Evolutionary conservation across 2,329 filamentous ascomycete species (phyloP).

Genomic region (Sclerotinia glacialis): DNA sequence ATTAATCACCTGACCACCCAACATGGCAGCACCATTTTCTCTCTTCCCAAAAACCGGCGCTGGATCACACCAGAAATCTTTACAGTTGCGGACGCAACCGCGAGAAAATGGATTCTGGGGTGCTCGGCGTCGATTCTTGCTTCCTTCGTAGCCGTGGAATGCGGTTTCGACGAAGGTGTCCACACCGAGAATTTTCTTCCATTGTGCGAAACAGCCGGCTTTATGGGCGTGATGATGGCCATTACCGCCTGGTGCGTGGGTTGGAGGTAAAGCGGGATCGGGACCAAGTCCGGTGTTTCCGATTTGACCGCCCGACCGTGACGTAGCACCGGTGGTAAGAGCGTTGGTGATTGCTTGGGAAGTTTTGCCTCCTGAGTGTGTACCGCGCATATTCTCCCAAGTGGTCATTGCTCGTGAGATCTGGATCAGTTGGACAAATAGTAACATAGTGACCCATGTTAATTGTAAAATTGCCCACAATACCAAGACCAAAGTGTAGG

Average conservation of each 20-base stretch:
- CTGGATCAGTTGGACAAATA: slow-evolving; percentile 90
- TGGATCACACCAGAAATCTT: slow-evolving; percentile 94
- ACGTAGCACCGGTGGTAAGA: slow-evolving; percentile 67
- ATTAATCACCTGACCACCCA: slow-evolving; percentile 78
- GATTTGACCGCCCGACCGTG: slow-evolving; percentile 66
- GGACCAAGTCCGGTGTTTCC: slow-evolving; percentile 64
- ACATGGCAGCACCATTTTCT: slow-evolving; percentile 68
- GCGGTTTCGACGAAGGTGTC: slow-evolving; percentile 94
- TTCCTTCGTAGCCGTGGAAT: slow-evolving; percentile 62
- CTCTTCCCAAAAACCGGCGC: slow-evolving; percentile 74
- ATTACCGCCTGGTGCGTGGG: slow-evolving; percentile 41
- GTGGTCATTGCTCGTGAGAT: slow-evolving; percentile 92
- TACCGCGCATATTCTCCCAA: slow-evolving; percentile 90
- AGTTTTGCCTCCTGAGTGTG: slow-evolving; percentile 54
- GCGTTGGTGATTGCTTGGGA: slow-evolving; percentile 65
- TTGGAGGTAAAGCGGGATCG: slow-evolving; percentile 51
- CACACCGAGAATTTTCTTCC: slow-evolving; percentile 81
- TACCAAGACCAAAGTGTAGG: slow-evolving; percentile 76
- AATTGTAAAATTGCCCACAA: slow-evolving; percentile 82
- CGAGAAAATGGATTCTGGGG: slow-evolving; percentile 76
- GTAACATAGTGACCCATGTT: slow-evolving; percentile 95
- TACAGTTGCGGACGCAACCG: slow-evolving; percentile 84
- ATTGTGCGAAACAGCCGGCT: slow-evolving; percentile 69
- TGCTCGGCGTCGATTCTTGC: slow-evolving; percentile 49
- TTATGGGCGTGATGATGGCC: slow-evolving; percentile 47